A percentile compares a stretch with the other conserved stretches of the same genome.
Conservation (phyloP, 129 eudicot species). For the Cynara cardunculus region DNA sequence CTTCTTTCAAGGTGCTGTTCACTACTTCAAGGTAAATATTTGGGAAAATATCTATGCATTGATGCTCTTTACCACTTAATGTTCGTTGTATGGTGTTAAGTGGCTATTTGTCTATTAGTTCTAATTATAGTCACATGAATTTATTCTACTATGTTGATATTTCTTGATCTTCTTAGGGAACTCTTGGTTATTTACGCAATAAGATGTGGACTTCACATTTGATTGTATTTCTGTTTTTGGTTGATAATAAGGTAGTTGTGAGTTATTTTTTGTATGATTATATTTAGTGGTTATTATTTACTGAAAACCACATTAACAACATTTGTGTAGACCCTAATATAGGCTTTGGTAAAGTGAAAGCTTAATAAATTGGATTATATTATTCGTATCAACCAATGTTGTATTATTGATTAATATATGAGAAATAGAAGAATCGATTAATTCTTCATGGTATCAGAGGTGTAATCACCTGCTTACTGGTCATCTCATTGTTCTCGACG, state of each 20-base stretch:
- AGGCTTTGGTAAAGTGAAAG: too few species aligned
- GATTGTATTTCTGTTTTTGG: background rate
- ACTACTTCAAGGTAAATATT: conserved; percentile 84
- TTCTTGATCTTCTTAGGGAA: background rate
- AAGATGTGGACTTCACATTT: background rate
- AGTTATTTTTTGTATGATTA: background rate
- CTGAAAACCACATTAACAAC: background rate
- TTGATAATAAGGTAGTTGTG: background rate
- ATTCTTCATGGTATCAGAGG: too few species aligned
- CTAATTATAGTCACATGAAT: background rate
- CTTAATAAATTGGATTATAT: too few species aligned
- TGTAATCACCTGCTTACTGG: too few species aligned
- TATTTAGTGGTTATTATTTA: background rate
- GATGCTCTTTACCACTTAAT: conserved; percentile 5
- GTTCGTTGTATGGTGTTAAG: background rate
- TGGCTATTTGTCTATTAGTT: background rate
- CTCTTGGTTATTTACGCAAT: background rate
- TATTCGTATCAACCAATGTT: background rate
- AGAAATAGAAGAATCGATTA: too few species aligned
- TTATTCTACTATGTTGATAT: background rate
- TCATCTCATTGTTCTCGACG: too few species aligned
- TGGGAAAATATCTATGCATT: conserved; percentile 2
- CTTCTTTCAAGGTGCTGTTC: conserved; percentile 88
- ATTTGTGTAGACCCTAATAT: too few species aligned
- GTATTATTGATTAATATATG: too few species aligned